Conservation (phyloP, 345 rosid species). For the Balakata baccata region DNA sequence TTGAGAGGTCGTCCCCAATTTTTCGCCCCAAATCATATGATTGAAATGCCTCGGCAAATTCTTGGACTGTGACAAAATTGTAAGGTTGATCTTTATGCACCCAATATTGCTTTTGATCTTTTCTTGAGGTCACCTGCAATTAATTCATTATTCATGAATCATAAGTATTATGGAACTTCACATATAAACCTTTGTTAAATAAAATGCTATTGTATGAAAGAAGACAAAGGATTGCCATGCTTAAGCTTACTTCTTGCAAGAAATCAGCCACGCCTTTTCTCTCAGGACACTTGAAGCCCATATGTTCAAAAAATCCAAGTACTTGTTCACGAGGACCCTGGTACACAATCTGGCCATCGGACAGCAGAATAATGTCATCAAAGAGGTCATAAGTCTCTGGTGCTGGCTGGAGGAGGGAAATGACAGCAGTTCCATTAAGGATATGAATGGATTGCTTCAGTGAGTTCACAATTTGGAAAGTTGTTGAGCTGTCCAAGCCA, state of each 20-base stretch:
- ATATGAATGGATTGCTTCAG: constrained; percentile 67
- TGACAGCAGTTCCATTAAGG: constrained; percentile 56
- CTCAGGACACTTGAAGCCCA: constrained; percentile 76
- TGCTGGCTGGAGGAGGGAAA: constrained; percentile 80
- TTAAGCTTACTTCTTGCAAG: constrained; percentile 59
- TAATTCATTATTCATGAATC: background rate
- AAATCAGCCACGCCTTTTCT: constrained; percentile 79
- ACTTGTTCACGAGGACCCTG: constrained; percentile 64
- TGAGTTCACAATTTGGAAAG: constrained; percentile 68
- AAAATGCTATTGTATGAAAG: background rate
- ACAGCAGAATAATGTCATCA: constrained; percentile 65
- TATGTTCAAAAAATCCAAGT: constrained; percentile 48
- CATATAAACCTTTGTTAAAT: background rate
- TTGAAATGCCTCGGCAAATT: constrained; percentile 54
- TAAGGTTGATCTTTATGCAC: constrained; percentile 44
- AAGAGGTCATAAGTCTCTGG: constrained; percentile 68
- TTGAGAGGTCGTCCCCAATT: constrained; percentile 40
- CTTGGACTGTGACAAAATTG: constrained; percentile 39
- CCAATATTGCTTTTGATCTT: constrained; percentile 78
- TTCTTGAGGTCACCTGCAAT: constrained; percentile 65
- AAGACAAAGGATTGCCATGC: background rate
- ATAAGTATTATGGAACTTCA: background rate
- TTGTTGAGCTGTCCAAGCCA: constrained; percentile 78
- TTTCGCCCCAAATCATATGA: constrained; percentile 38
- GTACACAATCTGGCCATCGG: constrained; percentile 62